phyloP scores from a whole-genome alignment of 805 yeast genomes.

The Teunomyces atbi region DNA sequence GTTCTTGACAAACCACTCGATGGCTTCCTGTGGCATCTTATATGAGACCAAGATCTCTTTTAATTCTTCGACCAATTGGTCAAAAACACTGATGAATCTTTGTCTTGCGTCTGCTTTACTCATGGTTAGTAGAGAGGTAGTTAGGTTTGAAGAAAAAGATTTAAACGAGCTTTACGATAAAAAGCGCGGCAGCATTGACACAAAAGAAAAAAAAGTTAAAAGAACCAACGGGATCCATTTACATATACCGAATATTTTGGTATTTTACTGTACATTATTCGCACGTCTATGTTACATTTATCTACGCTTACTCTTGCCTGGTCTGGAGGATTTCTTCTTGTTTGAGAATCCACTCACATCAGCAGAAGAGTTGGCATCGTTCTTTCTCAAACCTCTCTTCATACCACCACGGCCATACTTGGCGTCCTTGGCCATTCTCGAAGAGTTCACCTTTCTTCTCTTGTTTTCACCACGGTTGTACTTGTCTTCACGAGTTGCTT shows the following conservation, averaged over 20 bases:
- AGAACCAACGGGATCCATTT: too few species aligned
- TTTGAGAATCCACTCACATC: constrained; percentile 61
- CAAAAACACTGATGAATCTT: constrained; percentile 67
- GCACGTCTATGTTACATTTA: constrained; percentile 2
- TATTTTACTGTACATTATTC: not conserved
- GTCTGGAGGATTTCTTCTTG: constrained; percentile 33
- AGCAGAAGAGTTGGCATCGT: constrained; percentile 68
- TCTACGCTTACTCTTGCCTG: constrained; percentile 43
- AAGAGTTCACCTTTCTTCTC: constrained; percentile 58
- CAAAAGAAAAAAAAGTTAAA: too few species aligned
- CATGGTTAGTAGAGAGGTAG: constrained; percentile 13
- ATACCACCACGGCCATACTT: constrained; percentile 79
- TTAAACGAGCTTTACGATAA: constrained; percentile 2
- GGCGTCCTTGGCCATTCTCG: constrained; percentile 67
- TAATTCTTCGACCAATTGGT: constrained; percentile 74
- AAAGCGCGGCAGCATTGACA: not conserved
- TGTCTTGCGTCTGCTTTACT: constrained; percentile 43
- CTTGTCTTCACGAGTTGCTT: constrained; percentile 58
- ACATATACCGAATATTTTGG: not conserved
- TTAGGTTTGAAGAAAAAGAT: not conserved
- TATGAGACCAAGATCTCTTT: constrained; percentile 57
- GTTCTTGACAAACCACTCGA: constrained; percentile 74
- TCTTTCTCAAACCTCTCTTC: constrained; percentile 70
- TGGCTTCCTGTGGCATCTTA: constrained; percentile 84
- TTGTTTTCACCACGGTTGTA: constrained; percentile 50